A percentile compares a stretch with the other conserved stretches of the same genome.
Evolutionary conservation across 176 grass and related monocot genomes (phyloP).

Genomic region (Typha latifolia): DNA sequence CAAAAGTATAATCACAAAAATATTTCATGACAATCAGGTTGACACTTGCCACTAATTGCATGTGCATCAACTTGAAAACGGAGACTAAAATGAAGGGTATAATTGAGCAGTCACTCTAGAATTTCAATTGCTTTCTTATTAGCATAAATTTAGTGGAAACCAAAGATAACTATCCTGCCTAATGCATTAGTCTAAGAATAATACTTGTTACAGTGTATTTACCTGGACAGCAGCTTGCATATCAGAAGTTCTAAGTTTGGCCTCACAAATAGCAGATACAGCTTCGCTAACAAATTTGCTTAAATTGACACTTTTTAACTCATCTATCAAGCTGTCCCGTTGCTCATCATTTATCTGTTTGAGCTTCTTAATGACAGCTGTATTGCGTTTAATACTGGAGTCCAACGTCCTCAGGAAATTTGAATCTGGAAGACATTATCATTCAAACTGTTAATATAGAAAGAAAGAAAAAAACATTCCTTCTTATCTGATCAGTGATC

Average conservation of each 20-base stretch:
- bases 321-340: slow-evolving; percentile 76
- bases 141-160: not conserved
- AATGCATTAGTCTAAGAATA: slow-evolving; percentile 6
- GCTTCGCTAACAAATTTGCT: slow-evolving; percentile 99
- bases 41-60: too few species aligned
- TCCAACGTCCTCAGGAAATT: slow-evolving; percentile 85
- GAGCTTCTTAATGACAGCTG: slow-evolving; percentile 91
- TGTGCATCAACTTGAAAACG: too few species aligned
- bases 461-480: not conserved
- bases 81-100: too few species aligned
- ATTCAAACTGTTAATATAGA: slow-evolving; percentile 15
- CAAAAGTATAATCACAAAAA: too few species aligned
- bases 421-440: slow-evolving; percentile 61
- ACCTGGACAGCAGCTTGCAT: slow-evolving; percentile 98
- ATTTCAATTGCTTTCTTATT: too few species aligned
- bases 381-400: slow-evolving; percentile 90
- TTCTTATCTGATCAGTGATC: slow-evolving; percentile 4
- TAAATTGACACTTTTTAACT: slow-evolving; percentile 93
- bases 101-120: too few species aligned
- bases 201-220: slow-evolving; percentile 6
- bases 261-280: slow-evolving; percentile 92
- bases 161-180: not conserved
- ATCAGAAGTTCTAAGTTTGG: slow-evolving; percentile 92
- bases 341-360: slow-evolving; percentile 94
- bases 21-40: too few species aligned